Evolutionary conservation across 768 basidiomycete species (phyloP).

Genomic region (Multifurca ochricompacta): DNA sequence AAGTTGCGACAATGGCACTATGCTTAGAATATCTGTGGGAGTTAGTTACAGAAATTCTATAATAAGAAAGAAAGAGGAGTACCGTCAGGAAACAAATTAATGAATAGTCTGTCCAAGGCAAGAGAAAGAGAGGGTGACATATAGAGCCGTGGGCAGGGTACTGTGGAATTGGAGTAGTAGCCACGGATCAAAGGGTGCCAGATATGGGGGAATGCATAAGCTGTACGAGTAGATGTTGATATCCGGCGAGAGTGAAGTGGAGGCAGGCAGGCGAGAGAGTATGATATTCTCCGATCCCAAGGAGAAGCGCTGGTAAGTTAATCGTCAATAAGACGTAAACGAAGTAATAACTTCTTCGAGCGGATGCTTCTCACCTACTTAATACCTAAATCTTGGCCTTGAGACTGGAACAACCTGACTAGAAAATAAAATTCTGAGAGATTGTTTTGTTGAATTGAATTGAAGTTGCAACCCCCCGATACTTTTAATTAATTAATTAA

Average conservation of each 20-base stretch:
- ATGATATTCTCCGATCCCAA: neutral
- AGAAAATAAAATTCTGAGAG: neutral
- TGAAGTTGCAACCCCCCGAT: no score
- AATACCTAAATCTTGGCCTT: neutral
- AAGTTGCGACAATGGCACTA: neutral
- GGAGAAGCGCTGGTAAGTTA: slow-evolving; percentile 1
- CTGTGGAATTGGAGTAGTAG: neutral
- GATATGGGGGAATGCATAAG: neutral
- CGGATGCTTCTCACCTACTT: neutral
- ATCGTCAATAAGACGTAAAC: slow-evolving; percentile 16
- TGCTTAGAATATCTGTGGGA: neutral
- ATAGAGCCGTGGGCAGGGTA: neutral
- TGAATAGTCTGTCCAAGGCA: neutral
- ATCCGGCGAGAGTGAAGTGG: neutral
- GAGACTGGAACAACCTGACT: neutral
- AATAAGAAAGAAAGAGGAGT: neutral
- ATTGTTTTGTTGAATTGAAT: neutral
- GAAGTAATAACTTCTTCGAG: neutral
- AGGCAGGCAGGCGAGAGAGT: no score
- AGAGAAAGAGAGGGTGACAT: slow-evolving; percentile 1
- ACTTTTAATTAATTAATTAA: no score
- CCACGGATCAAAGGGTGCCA: neutral
- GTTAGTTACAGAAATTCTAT: neutral
- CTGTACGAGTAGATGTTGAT: neutral
- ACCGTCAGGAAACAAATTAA: neutral